A percentile compares a stretch with the other conserved stretches of the same genome.
Evolutionary conservation across 78 protist species (phyloP).

Genomic region (Salpingoeca rosetta): DNA sequence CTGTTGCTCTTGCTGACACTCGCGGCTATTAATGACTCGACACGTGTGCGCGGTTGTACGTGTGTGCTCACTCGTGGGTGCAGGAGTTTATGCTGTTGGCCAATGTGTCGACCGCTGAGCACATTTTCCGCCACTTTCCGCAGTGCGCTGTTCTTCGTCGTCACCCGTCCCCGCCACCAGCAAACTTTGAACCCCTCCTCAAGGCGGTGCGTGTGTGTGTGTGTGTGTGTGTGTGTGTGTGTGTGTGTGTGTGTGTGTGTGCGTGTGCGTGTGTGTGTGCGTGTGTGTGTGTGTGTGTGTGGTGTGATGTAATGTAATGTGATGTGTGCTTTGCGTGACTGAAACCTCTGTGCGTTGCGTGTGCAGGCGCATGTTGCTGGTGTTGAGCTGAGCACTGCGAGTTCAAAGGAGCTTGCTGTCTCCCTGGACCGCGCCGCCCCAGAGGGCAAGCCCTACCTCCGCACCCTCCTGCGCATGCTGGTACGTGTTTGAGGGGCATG

Average conservation of each 20-base stretch:
- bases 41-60: too few species aligned
- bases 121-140: slow-evolving; percentile 52
- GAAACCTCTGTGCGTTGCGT: too few species aligned
- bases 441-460: background rate
- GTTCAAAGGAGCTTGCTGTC: slow-evolving; percentile 8
- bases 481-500: background rate
- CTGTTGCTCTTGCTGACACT: too few species aligned
- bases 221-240: too few species aligned
- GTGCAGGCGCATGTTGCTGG: background rate
- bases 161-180: slow-evolving; percentile 37
- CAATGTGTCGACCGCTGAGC: slow-evolving; percentile 67
- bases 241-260: too few species aligned
- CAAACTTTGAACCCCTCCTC: slow-evolving; percentile 5
- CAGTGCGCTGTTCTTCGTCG: slow-evolving; percentile 60
- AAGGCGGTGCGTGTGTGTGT: background rate
- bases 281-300: too few species aligned
- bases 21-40: too few species aligned
- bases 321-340: too few species aligned
- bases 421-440: background rate
- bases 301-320: too few species aligned
- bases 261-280: too few species aligned
- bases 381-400: background rate
- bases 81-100: slow-evolving; percentile 89
- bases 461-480: slow-evolving; percentile 19
- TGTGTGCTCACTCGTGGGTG: too few species aligned